Percentiles rank a stretch among this genome's conserved stretches.
Conservation (phyloP, 495 filamentous ascomycete species). For the Rusavskia elegans region DNA sequence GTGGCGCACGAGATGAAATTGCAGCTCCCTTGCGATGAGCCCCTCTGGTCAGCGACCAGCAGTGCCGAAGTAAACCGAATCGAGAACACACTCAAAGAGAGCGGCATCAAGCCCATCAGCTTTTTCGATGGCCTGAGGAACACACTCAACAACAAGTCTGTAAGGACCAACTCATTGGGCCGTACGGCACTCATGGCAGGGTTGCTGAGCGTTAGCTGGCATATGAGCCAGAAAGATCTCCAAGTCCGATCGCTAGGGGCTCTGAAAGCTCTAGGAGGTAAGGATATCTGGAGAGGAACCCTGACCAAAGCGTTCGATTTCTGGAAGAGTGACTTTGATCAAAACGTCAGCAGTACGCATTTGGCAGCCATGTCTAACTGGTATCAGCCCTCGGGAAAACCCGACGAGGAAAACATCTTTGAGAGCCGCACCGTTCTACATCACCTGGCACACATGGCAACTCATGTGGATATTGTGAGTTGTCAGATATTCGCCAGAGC, state of each 20-base stretch:
- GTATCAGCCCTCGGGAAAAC: slow-evolving; percentile 19
- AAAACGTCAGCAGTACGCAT: slow-evolving; percentile 39
- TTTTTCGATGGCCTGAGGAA: slow-evolving; percentile 87
- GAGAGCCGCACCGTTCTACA: slow-evolving; percentile 81
- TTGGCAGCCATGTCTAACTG: slow-evolving; percentile 15
- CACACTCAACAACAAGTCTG: slow-evolving; percentile 72
- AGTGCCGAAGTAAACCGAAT: slow-evolving; percentile 76
- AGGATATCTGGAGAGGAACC: slow-evolving; percentile 83
- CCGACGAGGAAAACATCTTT: slow-evolving; percentile 64
- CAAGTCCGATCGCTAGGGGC: slow-evolving; percentile 80
- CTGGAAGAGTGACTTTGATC: slow-evolving; percentile 90
- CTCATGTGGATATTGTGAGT: slow-evolving; percentile 95
- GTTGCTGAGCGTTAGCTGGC: slow-evolving; percentile 85
- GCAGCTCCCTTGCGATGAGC: slow-evolving; percentile 85
- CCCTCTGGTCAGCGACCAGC: slow-evolving; percentile 83
- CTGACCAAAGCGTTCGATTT: slow-evolving; percentile 83
- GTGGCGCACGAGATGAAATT: slow-evolving; percentile 90
- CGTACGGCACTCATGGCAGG: slow-evolving; percentile 94
- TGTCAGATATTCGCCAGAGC: slow-evolving; percentile 92
- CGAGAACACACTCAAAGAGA: slow-evolving; percentile 65
- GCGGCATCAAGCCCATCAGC: slow-evolving; percentile 70
- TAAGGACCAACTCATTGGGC: slow-evolving; percentile 87
- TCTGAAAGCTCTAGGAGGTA: slow-evolving; percentile 63
- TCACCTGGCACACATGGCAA: slow-evolving; percentile 91
- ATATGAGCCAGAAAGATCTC: slow-evolving; percentile 93